Evolutionary conservation across 2,329 filamentous ascomycete genomes (phyloP), one percentile per base, ranked within the genome.

Genomic region (Xylariaceae sp.): DNA sequence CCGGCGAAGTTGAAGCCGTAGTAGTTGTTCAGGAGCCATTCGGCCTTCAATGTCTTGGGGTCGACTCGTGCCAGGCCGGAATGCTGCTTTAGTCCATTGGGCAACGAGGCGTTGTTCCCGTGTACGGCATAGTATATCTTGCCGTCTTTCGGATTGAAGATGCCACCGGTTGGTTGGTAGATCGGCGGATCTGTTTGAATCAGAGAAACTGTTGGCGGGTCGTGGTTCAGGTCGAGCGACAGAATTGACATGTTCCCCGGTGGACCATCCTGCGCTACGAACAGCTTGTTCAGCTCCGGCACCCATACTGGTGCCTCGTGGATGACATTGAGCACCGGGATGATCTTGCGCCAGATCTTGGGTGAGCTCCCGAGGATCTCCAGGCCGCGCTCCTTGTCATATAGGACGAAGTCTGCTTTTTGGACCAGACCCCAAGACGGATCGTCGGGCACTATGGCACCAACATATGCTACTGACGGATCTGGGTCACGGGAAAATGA

Each of bases 1-100:
- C 72, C 71, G 51, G 72, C 75, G 58, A 76, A 75, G 6, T 70
- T 69, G 11, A 69, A 69, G 10, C 74, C 73, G 54, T 71, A 65
- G 62, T 73, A 76, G 57, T 70, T 68, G 52, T 68, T 70, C 23
- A 73, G 51, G 4, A 75, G 17, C 2, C 65, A 63, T 30, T 67
- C 61, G 1, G 69, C 62, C 23, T 65, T 63, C 37, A 68, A 58
- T 3, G 67, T 70, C 18, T 55, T 55, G 35, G 57, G 57, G n/a
- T 59, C 49, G 18, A 59, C 18, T 2, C 57, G 53, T 4, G 57
- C 52, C 5, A 59, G 34, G 6, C 57, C 53, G 18, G 57, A 48
- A 15, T 55, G 57, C 53, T 59, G 53, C 47, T 59, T 37, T 2
- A 55, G 53, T 23, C 57, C 57, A 10, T 44, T 15, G n/a, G 57